Evolutionary conservation across 2,329 filamentous ascomycete species (phyloP).

Genomic region (Trichoderma hamatum): DNA sequence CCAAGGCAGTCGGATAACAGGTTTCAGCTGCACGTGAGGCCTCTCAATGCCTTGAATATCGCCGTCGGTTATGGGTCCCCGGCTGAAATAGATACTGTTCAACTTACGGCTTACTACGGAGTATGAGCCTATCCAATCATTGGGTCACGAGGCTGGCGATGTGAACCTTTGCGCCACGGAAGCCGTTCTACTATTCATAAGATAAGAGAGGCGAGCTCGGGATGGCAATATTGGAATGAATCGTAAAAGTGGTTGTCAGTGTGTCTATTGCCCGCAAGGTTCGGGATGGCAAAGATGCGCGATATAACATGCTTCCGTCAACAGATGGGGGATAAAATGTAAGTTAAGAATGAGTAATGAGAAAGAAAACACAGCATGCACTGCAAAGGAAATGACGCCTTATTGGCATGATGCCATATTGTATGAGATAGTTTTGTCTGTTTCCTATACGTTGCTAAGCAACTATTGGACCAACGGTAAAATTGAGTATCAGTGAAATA

Average conservation of each 20-base stretch:
- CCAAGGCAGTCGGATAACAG: background rate
- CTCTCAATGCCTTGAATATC: background rate
- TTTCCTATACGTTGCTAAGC: background rate
- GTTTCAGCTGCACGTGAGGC: background rate
- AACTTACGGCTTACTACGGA: background rate
- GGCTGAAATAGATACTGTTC: background rate
- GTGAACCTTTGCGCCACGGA: background rate
- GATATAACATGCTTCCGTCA: background rate
- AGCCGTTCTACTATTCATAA: background rate
- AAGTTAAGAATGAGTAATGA: background rate
- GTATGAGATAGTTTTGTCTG: background rate
- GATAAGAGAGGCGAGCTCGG: background rate
- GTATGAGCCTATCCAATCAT: background rate
- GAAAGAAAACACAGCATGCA: background rate
- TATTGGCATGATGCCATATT: background rate
- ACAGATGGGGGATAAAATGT: background rate
- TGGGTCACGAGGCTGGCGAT: background rate
- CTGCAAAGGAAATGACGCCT: too few species aligned
- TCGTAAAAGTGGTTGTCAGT: background rate
- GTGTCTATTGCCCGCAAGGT: background rate
- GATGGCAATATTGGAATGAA: background rate
- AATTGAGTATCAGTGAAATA: background rate
- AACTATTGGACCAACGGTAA: background rate
- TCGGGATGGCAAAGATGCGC: background rate
- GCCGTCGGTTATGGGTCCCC: background rate